These are phyloP conservation scores for Scorias spongiosa DNA, from an alignment of 2,329 filamentous ascomycete species.

Conservation along the genomic window DNA sequence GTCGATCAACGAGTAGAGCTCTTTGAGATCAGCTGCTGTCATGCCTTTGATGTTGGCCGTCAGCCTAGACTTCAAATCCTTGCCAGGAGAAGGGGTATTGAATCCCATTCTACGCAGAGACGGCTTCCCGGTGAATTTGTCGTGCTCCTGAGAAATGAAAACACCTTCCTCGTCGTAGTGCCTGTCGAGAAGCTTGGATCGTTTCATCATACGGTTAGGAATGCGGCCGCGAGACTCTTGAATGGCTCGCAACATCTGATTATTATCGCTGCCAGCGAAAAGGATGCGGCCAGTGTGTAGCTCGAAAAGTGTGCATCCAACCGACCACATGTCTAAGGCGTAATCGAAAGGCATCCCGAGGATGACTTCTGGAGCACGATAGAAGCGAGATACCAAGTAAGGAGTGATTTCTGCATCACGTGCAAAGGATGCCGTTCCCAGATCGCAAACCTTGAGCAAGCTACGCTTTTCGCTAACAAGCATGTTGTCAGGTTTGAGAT, in stretches of 20 bases:
- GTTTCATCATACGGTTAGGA: constrained; percentile 74
- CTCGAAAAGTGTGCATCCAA: constrained; percentile 93
- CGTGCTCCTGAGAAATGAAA: constrained; percentile 71
- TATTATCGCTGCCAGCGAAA: constrained; percentile 90
- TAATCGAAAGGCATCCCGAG: constrained; percentile 93
- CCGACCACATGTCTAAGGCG: constrained; percentile 92
- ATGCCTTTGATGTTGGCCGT: constrained; percentile 52
- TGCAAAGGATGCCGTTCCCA: constrained; percentile 87
- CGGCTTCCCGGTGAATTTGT: constrained; percentile 76
- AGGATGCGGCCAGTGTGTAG: constrained; percentile 95
- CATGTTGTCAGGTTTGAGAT: constrained; percentile 86
- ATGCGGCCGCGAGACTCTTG: constrained; percentile 94
- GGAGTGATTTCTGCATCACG: constrained; percentile 86
- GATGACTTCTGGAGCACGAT: constrained; percentile 92
- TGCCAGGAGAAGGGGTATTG: constrained; percentile 45
- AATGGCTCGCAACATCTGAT: constrained; percentile 92
- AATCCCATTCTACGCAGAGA: constrained; percentile 51
- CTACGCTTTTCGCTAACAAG: constrained; percentile 73
- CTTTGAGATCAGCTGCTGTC: constrained; percentile 56
- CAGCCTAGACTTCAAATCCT: constrained; percentile 70
- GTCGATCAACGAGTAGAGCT: constrained; percentile 65
- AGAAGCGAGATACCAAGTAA: constrained; percentile 93
- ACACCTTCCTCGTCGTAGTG: constrained; percentile 78
- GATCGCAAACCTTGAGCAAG: constrained; percentile 83
- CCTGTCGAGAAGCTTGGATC: constrained; percentile 56